Percentiles rank a stretch among this genome's conserved stretches.
These are phyloP conservation scores for Yamadazyma dendronema DNA, from an alignment of 1,139 yeast species.

Conservation along the genomic window DNA sequence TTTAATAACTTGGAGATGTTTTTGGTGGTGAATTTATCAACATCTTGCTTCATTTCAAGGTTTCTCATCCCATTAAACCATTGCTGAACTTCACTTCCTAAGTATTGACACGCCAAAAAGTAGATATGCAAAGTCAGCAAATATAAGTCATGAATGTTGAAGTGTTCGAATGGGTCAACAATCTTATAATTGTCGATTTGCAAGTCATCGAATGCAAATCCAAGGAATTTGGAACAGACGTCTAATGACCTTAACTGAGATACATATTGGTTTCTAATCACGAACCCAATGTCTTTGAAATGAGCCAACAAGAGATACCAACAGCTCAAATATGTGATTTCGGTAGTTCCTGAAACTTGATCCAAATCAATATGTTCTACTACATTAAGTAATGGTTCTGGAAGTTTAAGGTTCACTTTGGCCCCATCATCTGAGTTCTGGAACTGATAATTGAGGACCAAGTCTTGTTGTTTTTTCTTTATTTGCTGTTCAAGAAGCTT, in stretches of 20 bases:
- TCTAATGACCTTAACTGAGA: slow-evolving; percentile 51
- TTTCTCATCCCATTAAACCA: slow-evolving; percentile 72
- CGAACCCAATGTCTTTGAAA: slow-evolving; percentile 65
- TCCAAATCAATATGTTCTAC: slow-evolving; percentile 31
- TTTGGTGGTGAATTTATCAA: slow-evolving; percentile 62
- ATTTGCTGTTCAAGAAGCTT: slow-evolving; percentile 35
- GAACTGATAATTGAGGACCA: slow-evolving; percentile 62
- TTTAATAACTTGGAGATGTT: slow-evolving; percentile 67
- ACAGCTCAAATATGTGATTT: slow-evolving; percentile 49
- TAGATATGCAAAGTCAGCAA: slow-evolving; percentile 52
- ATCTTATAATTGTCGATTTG: slow-evolving; percentile 34
- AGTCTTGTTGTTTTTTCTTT: slow-evolving; percentile 46
- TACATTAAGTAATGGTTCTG: slow-evolving; percentile 29
- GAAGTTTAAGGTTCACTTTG: slow-evolving; percentile 29
- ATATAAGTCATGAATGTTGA: slow-evolving; percentile 19
- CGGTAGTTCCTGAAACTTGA: slow-evolving; percentile 1
- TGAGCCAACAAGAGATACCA: slow-evolving; percentile 67
- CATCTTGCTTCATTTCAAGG: slow-evolving; percentile 51
- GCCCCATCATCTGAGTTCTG: slow-evolving; percentile 22
- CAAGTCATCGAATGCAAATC: slow-evolving; percentile 50
- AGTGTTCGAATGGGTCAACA: slow-evolving; percentile 16
- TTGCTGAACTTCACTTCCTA: slow-evolving; percentile 65
- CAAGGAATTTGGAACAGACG: slow-evolving; percentile 46
- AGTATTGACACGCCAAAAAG: slow-evolving; percentile 53
- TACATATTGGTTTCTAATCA: slow-evolving; percentile 60